Evolutionary conservation across 768 basidiomycete species (phyloP), one percentile per base, ranked within the genome.

Genomic region (Melanogaster broomeanus): DNA sequence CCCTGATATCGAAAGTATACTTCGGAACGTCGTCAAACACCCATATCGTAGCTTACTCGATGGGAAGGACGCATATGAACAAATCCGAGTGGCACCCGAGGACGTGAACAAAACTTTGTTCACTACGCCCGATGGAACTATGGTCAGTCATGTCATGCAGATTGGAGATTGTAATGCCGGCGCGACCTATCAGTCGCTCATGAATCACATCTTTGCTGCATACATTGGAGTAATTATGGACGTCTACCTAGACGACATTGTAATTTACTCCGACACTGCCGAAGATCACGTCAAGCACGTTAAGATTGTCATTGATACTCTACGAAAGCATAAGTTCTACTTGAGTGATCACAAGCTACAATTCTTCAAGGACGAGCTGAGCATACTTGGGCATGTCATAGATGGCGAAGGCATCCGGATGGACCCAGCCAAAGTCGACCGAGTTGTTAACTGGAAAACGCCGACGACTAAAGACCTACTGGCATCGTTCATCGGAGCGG

Each of bases 341-440:
- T 58, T 76, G 0, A 71, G 65, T 42, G 47, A 56, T 7, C 42
- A 61, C 2, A 77, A 77, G 56, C 60, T 74, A 0, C 57, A 69
- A 5, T 70, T 75, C 41, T 55, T 76, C 4, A 44, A 44, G 0
- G 8, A 50, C 0, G 60, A 64, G 39, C 28, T 74, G 16, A 66
- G 70, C 34, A 49, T 73, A 9, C 56, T 76, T 0, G 75, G 75
- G 0, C 67, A 64, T 13, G 54, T 75, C 10, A 58, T 79, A 1
- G 63, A 68, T 30, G 63, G 69, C 27, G 25, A 68, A 0, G 75
- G 77, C 0, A 74, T 79, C 31, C 43, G 48, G 2, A 76, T 77
- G 72, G 75, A 78, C 42, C 72, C 73, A 0, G 56, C 71, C 31
- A 79, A 78, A 46, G 74, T 79, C 0, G 72, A 76, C 38, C 52